A percentile compares a stretch with the other conserved stretches of the same genome.
These are phyloP conservation scores for Berkeleyomyces basicola DNA, from an alignment of 2,329 filamentous ascomycete genomes.

Conservation along the genomic window DNA sequence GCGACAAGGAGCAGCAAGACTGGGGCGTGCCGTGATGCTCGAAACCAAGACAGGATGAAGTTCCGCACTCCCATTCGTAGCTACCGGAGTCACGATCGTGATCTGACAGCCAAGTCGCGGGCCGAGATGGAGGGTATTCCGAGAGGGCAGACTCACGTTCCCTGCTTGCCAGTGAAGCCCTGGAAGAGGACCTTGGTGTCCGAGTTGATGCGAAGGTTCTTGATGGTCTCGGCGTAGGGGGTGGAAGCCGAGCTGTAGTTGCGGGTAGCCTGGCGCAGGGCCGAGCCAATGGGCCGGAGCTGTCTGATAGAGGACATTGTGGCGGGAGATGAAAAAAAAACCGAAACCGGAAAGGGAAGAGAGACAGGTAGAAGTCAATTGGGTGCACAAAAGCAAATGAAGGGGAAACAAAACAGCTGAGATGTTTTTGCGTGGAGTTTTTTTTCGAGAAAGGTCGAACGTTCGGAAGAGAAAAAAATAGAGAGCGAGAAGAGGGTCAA, in stretches of 20 bases:
- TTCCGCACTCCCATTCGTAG: not conserved
- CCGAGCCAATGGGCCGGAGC: slow-evolving; percentile 48
- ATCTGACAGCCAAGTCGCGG: not conserved
- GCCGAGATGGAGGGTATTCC: not conserved
- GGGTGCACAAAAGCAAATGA: slow-evolving; percentile 8
- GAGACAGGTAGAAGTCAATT: slow-evolving; percentile 13
- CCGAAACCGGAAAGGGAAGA: slow-evolving; percentile 9
- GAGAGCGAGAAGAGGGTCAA: slow-evolving; percentile 1
- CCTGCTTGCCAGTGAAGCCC: slow-evolving; percentile 94
- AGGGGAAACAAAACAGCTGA: slow-evolving; percentile 2
- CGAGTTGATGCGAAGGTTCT: slow-evolving; percentile 82
- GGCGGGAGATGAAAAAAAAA: slow-evolving; percentile 15
- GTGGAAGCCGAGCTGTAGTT: slow-evolving; percentile 56
- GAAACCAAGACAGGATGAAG: not conserved
- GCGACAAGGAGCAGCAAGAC: not conserved
- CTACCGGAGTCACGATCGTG: not conserved
- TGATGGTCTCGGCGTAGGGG: slow-evolving; percentile 54
- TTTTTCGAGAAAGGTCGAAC: not conserved
- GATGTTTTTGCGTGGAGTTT: slow-evolving; percentile 2
- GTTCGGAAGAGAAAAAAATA: slow-evolving; percentile 3
- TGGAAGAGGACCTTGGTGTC: slow-evolving; percentile 94
- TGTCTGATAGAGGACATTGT: slow-evolving; percentile 79
- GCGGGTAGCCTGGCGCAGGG: slow-evolving; percentile 50
- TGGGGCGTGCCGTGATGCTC: not conserved
- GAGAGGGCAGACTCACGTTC: slow-evolving; percentile 48